Base-by-base conservation (phyloP, 257 asterid species). In the Ballota nigra region DNA sequence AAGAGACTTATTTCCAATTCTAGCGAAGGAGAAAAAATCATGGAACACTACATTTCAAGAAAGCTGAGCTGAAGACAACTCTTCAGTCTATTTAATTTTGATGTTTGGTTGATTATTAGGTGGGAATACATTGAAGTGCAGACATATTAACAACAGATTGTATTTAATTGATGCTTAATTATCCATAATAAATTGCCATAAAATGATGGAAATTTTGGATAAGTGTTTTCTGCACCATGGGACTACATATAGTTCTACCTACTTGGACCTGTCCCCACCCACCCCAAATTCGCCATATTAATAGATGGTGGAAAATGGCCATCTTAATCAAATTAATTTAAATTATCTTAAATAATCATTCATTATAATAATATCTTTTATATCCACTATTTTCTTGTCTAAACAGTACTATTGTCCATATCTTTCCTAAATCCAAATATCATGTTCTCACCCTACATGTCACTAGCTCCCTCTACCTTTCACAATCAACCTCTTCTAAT, bases 31-130 rank as follows among this genome's bases (percentile, higher is more conserved):
- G 43, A 36, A 8, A n/a, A 36, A 8, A 36, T 36, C 38, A 6
- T 33, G 38, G 7, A 33, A 31, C 4, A 31, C 6, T 31, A 31
- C 6, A 31, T 31, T 31, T 31, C 6, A 33, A 33, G 38, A 33
- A 6, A 33, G 38, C 38, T 33, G 38, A 5, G 38, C 38, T 45
- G 18, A 3, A 45, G 55, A 4, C 20, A 16, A 13, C 2, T 4
- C 5, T 49, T 49, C 56, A 51, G 58, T 18, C 4, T 51, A 19
- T 52, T 20, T 52, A 19, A 20, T 52, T 52, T 52, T 19, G 29
- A 52, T 9, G 26, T 43, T 65, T 22, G 71, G 26, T 66, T 58
- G 47, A 2, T 23, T 45, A 38, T 15, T 66, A 29, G 76, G 69
- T 61, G 34, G 53, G 68, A 26, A 47, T 16, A 2, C 34, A 64